Evolutionary conservation across 2,329 filamentous ascomycete genomes (phyloP).

Genomic region (Aspergillus viridinutans): DNA sequence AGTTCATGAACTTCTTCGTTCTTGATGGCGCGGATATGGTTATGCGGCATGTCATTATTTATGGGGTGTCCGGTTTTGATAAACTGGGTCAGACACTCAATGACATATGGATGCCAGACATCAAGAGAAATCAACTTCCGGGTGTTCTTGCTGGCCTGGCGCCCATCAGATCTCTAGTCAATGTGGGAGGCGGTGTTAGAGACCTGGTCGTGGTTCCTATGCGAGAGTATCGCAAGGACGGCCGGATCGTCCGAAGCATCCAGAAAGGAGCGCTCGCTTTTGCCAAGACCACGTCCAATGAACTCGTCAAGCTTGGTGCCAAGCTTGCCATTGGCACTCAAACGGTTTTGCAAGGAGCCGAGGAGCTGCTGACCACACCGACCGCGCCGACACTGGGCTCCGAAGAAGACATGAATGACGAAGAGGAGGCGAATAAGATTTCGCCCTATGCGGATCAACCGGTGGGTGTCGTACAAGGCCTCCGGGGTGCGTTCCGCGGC

Average conservation of each 20-base stretch:
- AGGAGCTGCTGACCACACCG: slow-evolving; percentile 61
- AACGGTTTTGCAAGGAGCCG: slow-evolving; percentile 83
- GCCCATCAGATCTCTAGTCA: slow-evolving; percentile 83
- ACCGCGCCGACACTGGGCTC: slow-evolving; percentile 36
- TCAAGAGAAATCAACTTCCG: slow-evolving; percentile 82
- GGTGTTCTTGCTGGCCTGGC: slow-evolving; percentile 84
- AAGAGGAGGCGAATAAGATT: slow-evolving; percentile 71
- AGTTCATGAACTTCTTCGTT: slow-evolving; percentile 98
- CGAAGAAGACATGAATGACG: slow-evolving; percentile 60
- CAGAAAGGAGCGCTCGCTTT: slow-evolving; percentile 87
- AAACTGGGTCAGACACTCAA: slow-evolving; percentile 85
- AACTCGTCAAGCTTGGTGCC: slow-evolving; percentile 89
- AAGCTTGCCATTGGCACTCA: slow-evolving; percentile 94
- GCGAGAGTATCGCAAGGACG: slow-evolving; percentile 89
- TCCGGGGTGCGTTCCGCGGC: slow-evolving; percentile 76
- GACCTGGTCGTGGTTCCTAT: slow-evolving; percentile 88
- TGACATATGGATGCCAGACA: slow-evolving; percentile 94
- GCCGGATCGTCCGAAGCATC: slow-evolving; percentile 83
- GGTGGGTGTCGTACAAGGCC: slow-evolving; percentile 77
- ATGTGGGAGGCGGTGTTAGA: slow-evolving; percentile 80
- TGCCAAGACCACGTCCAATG: slow-evolving; percentile 86
- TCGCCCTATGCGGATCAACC: slow-evolving; percentile 94
- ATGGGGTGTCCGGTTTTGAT: slow-evolving; percentile 87
- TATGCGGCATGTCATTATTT: slow-evolving; percentile 83
- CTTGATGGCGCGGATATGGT: slow-evolving; percentile 84